Conservation (phyloP, 129 eudicot genomes). For the Centella asiatica region DNA sequence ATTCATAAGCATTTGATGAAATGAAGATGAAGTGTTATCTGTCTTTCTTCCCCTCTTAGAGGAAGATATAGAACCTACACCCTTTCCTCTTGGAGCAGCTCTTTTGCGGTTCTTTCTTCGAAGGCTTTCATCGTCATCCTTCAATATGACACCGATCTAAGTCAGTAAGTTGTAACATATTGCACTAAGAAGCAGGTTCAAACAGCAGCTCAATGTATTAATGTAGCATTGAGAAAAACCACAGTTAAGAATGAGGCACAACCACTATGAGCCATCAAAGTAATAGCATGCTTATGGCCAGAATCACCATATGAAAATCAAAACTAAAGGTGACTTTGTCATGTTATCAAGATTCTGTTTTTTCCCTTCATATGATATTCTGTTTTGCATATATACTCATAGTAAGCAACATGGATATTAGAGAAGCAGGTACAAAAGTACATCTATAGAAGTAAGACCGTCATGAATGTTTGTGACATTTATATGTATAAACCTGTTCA, state of each 20-base stretch:
- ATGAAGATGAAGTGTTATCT: conserved; percentile 57
- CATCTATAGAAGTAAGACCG: background rate
- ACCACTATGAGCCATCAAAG: background rate
- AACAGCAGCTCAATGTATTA: background rate
- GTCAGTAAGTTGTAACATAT: background rate
- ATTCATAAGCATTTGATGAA: conserved; percentile 51
- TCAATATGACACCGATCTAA: conserved; percentile 5
- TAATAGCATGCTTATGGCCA: background rate
- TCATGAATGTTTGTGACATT: background rate
- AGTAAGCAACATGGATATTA: background rate
- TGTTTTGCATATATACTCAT: background rate
- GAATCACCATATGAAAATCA: background rate
- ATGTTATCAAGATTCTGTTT: background rate
- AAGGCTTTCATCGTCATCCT: conserved; percentile 50
- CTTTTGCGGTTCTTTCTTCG: conserved; percentile 75
- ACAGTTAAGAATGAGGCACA: background rate
- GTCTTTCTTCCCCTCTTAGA: conserved; percentile 62
- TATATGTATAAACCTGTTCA: background rate
- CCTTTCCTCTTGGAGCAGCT: conserved; percentile 93
- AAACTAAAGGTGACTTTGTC: background rate
- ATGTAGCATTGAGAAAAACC: background rate
- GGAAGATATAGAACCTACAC: conserved; percentile 35
- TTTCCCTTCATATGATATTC: background rate
- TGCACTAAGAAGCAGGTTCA: background rate
- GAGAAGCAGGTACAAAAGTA: background rate